Evolutionary conservation across 106 monocot species (phyloP).

Genomic region (Xerophyta viscosa): DNA sequence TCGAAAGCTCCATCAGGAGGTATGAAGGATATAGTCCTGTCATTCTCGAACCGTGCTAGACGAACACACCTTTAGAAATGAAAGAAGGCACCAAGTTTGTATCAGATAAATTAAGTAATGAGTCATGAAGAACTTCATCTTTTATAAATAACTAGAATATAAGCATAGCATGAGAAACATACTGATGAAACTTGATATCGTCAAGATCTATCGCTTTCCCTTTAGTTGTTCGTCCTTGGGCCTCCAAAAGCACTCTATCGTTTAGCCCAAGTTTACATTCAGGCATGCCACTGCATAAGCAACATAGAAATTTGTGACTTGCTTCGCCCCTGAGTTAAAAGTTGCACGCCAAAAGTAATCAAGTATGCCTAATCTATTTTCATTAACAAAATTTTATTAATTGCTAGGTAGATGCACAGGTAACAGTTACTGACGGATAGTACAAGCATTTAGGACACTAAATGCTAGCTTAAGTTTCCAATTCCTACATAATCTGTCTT

Average conservation of each 20-base stretch:
- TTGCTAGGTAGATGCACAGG: no score
- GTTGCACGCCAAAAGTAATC: no score
- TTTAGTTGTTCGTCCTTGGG: conserved; percentile 90
- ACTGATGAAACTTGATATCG: conserved; percentile 99
- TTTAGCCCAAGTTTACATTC: conserved; percentile 96
- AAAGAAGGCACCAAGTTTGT: neutral
- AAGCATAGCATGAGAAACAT: conserved; percentile 6
- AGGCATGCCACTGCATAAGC: conserved; percentile 86
- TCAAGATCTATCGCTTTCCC: conserved; percentile 97
- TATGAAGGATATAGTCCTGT: conserved; percentile 98
- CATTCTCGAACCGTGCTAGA: conserved; percentile 97
- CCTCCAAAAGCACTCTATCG: conserved; percentile 91
- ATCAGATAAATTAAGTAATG: neutral
- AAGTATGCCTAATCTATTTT: no score
- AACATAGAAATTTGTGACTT: no score
- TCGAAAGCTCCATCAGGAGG: conserved; percentile 97
- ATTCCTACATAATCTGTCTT: no score
- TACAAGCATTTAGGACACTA: no score
- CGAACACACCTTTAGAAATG: conserved; percentile 69
- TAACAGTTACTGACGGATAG: no score
- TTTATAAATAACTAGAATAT: no score
- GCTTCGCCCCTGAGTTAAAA: no score
- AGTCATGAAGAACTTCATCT: no score
- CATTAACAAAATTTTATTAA: no score
- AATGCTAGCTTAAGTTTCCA: no score